Evolutionary conservation across 257 asterid genomes (phyloP).

Genomic region (Solanum peruvianum): DNA sequence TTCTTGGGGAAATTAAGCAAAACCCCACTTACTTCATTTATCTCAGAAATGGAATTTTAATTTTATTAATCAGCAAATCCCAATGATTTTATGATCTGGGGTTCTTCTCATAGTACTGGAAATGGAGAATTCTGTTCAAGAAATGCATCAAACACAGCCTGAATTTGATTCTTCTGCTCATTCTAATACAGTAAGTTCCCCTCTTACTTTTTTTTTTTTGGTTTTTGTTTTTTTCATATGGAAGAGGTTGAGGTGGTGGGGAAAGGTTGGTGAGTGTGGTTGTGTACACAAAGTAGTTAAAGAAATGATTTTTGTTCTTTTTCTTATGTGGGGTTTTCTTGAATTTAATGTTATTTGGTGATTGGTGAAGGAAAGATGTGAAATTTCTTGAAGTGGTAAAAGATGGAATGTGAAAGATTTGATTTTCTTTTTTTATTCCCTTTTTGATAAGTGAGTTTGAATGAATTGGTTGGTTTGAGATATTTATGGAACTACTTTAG

Average conservation of each 20-base stretch:
- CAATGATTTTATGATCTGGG: not conserved
- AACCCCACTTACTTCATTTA: not conserved
- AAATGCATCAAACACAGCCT: not conserved
- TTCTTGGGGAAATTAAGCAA: not conserved
- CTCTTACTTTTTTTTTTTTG: not conserved
- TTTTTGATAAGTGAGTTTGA: not conserved
- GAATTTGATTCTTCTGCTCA: not conserved
- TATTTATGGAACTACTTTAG: not conserved
- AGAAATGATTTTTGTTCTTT: not conserved
- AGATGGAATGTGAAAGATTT: not conserved
- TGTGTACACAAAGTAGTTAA: not conserved
- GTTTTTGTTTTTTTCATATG: no score
- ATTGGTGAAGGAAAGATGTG: not conserved
- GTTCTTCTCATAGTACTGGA: not conserved
- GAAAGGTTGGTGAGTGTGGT: not conserved
- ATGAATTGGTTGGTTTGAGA: not conserved
- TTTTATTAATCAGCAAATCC: not conserved
- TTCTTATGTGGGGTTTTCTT: not conserved
- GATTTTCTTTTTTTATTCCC: not conserved
- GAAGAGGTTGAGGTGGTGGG: not conserved
- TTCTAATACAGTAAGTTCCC: not conserved
- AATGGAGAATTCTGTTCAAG: slow-evolving; percentile 1
- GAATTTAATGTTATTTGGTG: not conserved
- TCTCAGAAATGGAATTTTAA: not conserved
- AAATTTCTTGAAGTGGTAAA: not conserved